phyloP scores from a whole-genome alignment of 805 yeast genomes.

The Hanseniaspora thailandica region DNA sequence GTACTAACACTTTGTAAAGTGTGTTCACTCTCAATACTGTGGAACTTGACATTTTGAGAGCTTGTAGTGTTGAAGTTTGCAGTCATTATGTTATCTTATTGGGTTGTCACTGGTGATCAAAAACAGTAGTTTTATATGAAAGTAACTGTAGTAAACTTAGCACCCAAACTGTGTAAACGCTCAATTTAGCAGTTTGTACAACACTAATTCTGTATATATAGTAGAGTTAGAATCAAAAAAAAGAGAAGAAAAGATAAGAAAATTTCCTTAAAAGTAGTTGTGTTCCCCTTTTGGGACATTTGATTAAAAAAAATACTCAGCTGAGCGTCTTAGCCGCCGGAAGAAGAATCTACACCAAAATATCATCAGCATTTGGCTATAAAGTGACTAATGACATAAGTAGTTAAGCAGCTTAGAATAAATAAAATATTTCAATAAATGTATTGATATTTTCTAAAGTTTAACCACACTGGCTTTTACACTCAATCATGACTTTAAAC shows the following conservation, averaged over 20 bases:
- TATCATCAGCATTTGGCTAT: too few relatives aligned
- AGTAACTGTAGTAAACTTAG: too few relatives aligned
- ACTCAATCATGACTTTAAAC: too few relatives aligned
- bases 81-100: background rate
- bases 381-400: too few relatives aligned
- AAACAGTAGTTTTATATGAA: too few relatives aligned
- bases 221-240: background rate
- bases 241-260: background rate
- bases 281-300: background rate
- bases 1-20: conserved; percentile 1
- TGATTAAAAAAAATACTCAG: background rate
- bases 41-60: background rate
- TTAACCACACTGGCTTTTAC: too few relatives aligned
- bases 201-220: too few relatives aligned
- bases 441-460: too few relatives aligned
- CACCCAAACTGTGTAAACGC: too few relatives aligned
- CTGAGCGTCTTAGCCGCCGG: background rate
- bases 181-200: too few relatives aligned
- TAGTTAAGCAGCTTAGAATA: too few relatives aligned
- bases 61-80: background rate
- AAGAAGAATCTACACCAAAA: background rate
- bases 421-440: too few relatives aligned
- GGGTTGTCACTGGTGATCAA: background rate
- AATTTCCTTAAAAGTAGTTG: background rate
- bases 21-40: background rate